Base-by-base conservation (phyloP, 2,329 filamentous ascomycete species). In the Ascochyta rabiei region DNA sequence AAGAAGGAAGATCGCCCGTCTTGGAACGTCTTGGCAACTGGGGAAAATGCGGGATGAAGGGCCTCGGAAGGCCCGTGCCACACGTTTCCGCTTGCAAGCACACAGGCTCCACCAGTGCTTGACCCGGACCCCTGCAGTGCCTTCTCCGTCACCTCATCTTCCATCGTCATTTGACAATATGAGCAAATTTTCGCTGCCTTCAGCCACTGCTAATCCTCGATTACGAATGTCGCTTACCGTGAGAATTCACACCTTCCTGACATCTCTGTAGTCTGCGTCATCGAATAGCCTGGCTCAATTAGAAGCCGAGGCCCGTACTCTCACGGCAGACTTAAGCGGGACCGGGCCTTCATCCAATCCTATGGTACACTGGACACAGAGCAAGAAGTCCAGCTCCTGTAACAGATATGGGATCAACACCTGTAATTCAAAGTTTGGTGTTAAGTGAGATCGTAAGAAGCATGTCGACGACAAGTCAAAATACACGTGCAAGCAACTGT, bases 1-100 rank as follows among this genome's bases (percentile, higher is more conserved):
- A 52, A 55, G 41, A 44, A 30, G 53, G 48, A 47, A 44, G 53
- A 61, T 58, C 60, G 54, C 43, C 51, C 51, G 54, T 44, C 56
- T 55, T 55, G 52, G 52, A 42, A 35, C 8, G 8, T 45, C 57
- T 58, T 53, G 51, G 53, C 53, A 18, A 26, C 37, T 40, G 45
- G 57, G 59, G 58, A 42, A 57, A 55, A 40, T 44, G 52, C 44
- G 44, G 44, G 51, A 47, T 31, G 33, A 48, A 33, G 16, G 21
- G 35, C 35, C 18, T 48, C 26, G 26, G 26, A n/a, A 48, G 37
- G 28, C 18, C 30, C 38, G 23, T 43, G 38, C 39, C 42, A 37
- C 19, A 4, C 26, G 19, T 28, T 35, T 48, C 34, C 47, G 45
- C 33, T 6, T 28, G 50, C 44, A 53, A 48, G 50, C 28, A 19